Base-by-base conservation (phyloP, 2,329 filamentous ascomycete species). In the Polychaeton citri region DNA sequence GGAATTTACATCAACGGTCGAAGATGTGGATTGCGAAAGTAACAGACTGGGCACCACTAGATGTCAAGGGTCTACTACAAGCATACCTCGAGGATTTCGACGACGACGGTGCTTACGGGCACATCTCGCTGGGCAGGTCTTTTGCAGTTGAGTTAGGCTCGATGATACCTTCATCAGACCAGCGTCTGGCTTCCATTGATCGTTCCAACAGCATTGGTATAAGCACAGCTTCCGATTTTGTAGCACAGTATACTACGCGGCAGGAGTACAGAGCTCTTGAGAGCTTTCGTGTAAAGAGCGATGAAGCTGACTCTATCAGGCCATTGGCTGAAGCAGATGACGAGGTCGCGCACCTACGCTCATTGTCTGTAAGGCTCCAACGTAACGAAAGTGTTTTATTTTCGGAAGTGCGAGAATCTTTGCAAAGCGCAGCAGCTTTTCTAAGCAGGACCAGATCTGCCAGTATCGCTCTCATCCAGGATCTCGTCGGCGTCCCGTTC, bases 11-110 rank as follows among this genome's bases (percentile, higher is more conserved):
- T 53, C 76, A 74, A 41, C 78, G 75, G 46, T 86, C 87, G 21
- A 82, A 76, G 45, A 61, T 60, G 3, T 98, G 90, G 90, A 79
- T 98, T 1, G 76, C 74, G 15, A 66, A 73, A 20, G 82, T 84
- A 6, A 76, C 96, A 48, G 79, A 82, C 46, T 72, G 93, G 33
- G 86, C 92, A 2, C 88, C 90, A 5, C 67, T 94, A 17, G 88
- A 98, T 58, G 77, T 96, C 41, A 98, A 98, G 61, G 90, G 92
- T 1, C 68, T 98, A 15, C 68, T 99, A 30, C 90, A 94, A 61
- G 96, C 90, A 0, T 96, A 98, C 54, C 69, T 98, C 12, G 95
- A 92, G 1, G 87, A 94, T 47, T 94, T 87, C 48, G 81, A 92
- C 42, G 87, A 96, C 46, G 84, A 94, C 45, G 83, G 82, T 34